Evolutionary conservation across 257 asterid genomes (phyloP).

Genomic region (Solanum rostratum): DNA sequence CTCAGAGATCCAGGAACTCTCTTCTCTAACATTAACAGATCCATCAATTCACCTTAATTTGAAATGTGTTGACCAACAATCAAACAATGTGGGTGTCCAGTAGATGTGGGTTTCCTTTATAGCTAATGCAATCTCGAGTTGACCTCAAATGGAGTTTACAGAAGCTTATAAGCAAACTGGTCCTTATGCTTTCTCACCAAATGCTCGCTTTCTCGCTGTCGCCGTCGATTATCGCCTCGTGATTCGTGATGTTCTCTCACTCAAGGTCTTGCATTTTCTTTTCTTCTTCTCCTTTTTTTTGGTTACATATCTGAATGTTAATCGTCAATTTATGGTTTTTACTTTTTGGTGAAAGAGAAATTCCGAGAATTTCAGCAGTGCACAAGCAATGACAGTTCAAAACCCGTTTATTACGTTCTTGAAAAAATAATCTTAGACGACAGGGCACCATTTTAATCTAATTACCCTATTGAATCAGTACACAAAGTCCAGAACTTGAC

Average conservation of each 20-base stretch:
- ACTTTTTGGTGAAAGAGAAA: background rate
- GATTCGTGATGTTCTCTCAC: slow-evolving; percentile 80
- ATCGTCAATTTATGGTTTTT: background rate
- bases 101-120: background rate
- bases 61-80: background rate
- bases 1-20: background rate
- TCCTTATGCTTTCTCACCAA: slow-evolving; percentile 82
- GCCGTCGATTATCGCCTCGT: slow-evolving; percentile 91
- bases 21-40: background rate
- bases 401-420: background rate
- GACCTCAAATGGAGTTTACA: slow-evolving; percentile 69
- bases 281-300: too few species aligned
- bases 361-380: background rate
- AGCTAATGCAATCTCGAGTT: background rate
- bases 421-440: background rate
- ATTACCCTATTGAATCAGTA: background rate
- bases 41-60: background rate
- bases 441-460: background rate
- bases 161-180: slow-evolving; percentile 80
- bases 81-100: background rate
- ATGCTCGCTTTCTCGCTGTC: slow-evolving; percentile 74
- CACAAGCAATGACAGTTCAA: background rate
- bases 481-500: background rate
- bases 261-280: slow-evolving; percentile 38
- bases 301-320: background rate